phyloP scores from a whole-genome alignment of 2,329 filamentous ascomycete species.

The Sclerotinia subarctica region DNA sequence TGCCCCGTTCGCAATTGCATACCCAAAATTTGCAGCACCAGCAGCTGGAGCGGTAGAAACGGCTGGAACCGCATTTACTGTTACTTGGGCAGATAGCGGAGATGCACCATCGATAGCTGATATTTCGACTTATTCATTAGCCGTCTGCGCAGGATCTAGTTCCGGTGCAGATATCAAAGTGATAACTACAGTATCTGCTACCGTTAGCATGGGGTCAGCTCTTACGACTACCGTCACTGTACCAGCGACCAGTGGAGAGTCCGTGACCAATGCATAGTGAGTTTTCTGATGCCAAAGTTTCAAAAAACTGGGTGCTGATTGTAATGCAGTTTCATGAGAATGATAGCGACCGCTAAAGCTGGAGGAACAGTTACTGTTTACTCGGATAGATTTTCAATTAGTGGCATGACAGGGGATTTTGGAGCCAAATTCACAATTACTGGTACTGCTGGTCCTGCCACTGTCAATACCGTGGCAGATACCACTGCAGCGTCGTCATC shows the following conservation, averaged over 20 bases:
- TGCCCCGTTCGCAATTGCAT: constrained; percentile 32
- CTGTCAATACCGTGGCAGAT: constrained; percentile 27
- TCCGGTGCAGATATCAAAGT: constrained; percentile 35
- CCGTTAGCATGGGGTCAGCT: constrained; percentile 2
- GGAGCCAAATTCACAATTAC: constrained; percentile 39
- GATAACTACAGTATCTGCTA: neutral
- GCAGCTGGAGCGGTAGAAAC: constrained; percentile 49
- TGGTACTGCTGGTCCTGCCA: constrained; percentile 40
- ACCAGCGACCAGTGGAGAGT: constrained; percentile 32
- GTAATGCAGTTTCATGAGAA: constrained; percentile 53
- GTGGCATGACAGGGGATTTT: constrained; percentile 61
- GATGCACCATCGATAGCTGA: constrained; percentile 48
- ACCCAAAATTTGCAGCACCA: constrained; percentile 50
- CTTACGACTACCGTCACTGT: constrained; percentile 31
- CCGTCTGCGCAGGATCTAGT: constrained; percentile 60
- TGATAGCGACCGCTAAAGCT: constrained; percentile 53
- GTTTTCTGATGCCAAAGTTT: neutral
- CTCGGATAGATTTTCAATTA: constrained; percentile 61
- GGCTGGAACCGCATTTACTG: constrained; percentile 49
- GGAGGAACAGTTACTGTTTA: constrained; percentile 57
- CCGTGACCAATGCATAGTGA: constrained; percentile 38
- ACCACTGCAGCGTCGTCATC: constrained; percentile 6
- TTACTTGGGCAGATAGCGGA: constrained; percentile 57
- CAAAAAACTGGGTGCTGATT: constrained; percentile 13
- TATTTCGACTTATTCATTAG: constrained; percentile 54